These are phyloP conservation scores for Berkeleyomyces basicola DNA, from an alignment of 2,329 filamentous ascomycete species.

Conservation along the genomic window DNA sequence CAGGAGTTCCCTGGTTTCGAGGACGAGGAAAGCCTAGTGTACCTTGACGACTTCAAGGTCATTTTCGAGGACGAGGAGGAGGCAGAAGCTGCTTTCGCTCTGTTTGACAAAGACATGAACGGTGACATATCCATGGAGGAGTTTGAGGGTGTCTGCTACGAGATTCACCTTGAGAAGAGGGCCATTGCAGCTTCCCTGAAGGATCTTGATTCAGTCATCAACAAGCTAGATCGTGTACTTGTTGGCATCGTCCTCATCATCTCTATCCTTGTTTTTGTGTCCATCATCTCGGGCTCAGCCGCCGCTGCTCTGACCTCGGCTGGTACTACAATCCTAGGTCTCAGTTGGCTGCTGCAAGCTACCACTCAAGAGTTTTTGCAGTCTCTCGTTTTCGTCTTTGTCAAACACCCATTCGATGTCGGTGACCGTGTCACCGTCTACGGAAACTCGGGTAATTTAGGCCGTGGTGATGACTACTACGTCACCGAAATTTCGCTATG, in stretches of 20 bases:
- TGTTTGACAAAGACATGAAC: slow-evolving; percentile 95
- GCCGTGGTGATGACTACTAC: slow-evolving; percentile 83
- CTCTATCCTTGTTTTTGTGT: slow-evolving; percentile 70
- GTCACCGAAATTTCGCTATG: slow-evolving; percentile 86
- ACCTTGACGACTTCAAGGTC: slow-evolving; percentile 57
- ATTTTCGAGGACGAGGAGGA: slow-evolving; percentile 75
- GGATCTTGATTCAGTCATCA: slow-evolving; percentile 83
- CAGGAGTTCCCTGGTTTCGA: slow-evolving; percentile 26
- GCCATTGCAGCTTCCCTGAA: slow-evolving; percentile 89
- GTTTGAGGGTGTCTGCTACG: slow-evolving; percentile 79
- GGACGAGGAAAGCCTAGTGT: slow-evolving; percentile 60
- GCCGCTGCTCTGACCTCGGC: slow-evolving; percentile 79
- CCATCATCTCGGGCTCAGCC: slow-evolving; percentile 78
- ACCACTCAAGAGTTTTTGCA: slow-evolving; percentile 91
- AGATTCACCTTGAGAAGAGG: slow-evolving; percentile 88
- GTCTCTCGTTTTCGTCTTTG: slow-evolving; percentile 86
- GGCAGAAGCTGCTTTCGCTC: slow-evolving; percentile 70
- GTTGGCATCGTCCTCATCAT: slow-evolving; percentile 73
- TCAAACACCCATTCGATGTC: slow-evolving; percentile 95
- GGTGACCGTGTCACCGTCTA: slow-evolving; percentile 87
- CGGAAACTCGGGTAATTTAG: slow-evolving; percentile 64
- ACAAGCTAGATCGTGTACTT: slow-evolving; percentile 77
- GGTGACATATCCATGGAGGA: slow-evolving; percentile 94
- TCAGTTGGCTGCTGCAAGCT: slow-evolving; percentile 83
- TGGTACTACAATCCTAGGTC: slow-evolving; percentile 69